Percentiles rank a stretch among this genome's conserved stretches.
phyloP scores from a whole-genome alignment of 1,284 basidiomycete species.

The Microbotryum silenes-acaulis region DNA sequence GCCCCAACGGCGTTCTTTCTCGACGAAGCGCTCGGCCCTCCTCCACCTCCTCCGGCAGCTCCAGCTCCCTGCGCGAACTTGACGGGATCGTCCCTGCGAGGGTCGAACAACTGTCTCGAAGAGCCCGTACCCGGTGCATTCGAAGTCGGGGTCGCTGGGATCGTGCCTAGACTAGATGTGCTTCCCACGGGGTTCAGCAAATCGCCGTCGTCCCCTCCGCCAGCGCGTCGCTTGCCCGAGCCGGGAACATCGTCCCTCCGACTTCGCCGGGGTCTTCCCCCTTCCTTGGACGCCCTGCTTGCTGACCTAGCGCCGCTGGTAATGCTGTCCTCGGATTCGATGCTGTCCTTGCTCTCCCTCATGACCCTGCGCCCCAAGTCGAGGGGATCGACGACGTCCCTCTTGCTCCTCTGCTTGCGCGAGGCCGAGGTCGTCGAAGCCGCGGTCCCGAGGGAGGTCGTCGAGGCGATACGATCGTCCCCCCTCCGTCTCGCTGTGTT shows the following conservation, averaged over 20 bases:
- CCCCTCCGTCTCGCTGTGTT: neutral
- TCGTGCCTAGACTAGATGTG: neutral
- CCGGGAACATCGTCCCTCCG: constrained; percentile 8
- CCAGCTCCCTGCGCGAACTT: constrained; percentile 50
- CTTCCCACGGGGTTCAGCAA: neutral
- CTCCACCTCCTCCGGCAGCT: constrained; percentile 38
- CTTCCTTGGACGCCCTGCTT: constrained; percentile 8
- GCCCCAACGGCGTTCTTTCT: neutral
- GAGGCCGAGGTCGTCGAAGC: neutral
- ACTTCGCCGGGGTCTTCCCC: neutral
- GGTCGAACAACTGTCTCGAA: constrained; percentile 67
- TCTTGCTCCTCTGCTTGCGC: constrained; percentile 10
- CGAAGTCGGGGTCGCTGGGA: neutral
- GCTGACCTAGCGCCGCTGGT: constrained; percentile 16
- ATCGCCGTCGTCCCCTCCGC: constrained; percentile 2
- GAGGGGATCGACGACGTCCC: constrained; percentile 22
- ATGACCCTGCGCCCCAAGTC: constrained; percentile 16
- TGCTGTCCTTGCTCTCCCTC: constrained; percentile 20
- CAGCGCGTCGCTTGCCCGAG: neutral
- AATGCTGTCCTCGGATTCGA: constrained; percentile 22
- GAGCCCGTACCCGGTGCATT: neutral
- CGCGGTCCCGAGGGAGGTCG: neutral
- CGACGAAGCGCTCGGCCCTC: constrained; percentile 46
- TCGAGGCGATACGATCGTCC: neutral
- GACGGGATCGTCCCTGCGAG: constrained; percentile 73